A percentile compares a stretch with the other conserved stretches of the same genome.
Conservation (phyloP, 192 early-diverging fungal genomes). For the Entophlyctis helioformis region DNA sequence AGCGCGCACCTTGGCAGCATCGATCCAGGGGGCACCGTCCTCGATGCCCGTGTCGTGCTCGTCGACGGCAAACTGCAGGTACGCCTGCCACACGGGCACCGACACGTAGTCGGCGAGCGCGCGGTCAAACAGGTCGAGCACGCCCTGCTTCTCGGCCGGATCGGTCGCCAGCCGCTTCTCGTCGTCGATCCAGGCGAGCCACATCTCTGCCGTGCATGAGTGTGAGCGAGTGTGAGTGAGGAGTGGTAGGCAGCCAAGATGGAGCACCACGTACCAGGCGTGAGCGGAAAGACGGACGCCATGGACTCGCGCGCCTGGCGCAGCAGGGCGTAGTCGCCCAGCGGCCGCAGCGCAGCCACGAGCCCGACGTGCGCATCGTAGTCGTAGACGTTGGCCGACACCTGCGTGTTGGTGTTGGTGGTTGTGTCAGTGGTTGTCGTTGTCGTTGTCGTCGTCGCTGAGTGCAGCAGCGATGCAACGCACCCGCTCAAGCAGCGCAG, state of each 20-base stretch:
- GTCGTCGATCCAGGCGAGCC: conserved; percentile 65
- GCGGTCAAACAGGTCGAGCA: conserved; percentile 37
- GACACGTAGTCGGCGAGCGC: conserved; percentile 61
- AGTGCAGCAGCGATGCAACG: too few species aligned
- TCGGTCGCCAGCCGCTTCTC: conserved; percentile 32
- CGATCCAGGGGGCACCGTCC: conserved; percentile 20
- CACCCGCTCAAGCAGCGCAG: too few species aligned
- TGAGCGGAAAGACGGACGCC: conserved; percentile 44
- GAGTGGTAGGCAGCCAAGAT: background rate
- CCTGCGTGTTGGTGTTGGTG: too few species aligned
- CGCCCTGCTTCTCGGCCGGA: conserved; percentile 27
- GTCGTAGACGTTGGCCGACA: conserved; percentile 22
- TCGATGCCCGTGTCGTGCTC: conserved; percentile 24
- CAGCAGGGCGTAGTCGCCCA: conserved; percentile 22
- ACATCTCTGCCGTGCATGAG: conserved; percentile 35
- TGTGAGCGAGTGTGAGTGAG: background rate
- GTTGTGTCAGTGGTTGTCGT: too few species aligned
- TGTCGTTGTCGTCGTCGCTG: too few species aligned
- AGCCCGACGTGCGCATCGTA: conserved; percentile 40
- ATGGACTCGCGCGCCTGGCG: conserved; percentile 40
- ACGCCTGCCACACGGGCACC: conserved; percentile 48
- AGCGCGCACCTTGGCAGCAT: conserved; percentile 22
- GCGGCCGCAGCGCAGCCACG: conserved; percentile 23
- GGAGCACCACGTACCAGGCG: conserved; percentile 35
- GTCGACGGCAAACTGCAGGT: conserved; percentile 38